Evolutionary conservation across 108 stramenopile genomes (phyloP), one percentile per base, ranked within the genome.

Genomic region (Cafeteria roenbergensis): DNA sequence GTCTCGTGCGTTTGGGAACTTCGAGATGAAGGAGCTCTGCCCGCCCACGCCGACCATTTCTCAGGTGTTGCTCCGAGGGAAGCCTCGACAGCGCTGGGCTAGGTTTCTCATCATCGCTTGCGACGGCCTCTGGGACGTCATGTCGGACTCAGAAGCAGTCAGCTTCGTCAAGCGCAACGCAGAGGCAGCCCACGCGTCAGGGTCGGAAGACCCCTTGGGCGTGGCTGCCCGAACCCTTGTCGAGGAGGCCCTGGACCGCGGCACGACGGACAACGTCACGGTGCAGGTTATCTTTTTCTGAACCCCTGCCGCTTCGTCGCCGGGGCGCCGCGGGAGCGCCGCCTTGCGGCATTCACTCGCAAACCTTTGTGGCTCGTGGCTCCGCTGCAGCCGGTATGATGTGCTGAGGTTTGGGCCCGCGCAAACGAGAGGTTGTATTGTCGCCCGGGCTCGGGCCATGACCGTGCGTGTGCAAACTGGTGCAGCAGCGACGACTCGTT

Each of bases 61-160:
- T 24, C 30, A 20, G n/a, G 27, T 55, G n/a, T 27, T 30, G 28
- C 53, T 65, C 52, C 12, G 42, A 6, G 12, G 6, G 42, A 6
- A 6, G 42, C 42, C 34, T 21, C 53, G 34, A 6, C 24, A 68
- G 30, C 37, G 64, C 22, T 64, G 67, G 54, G 73, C 75, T 28
- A 70, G 86, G 52, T 87, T 88, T 75, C 33, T 88, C 24, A 82
- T 91, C 31, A 76, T 87, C 20, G 90, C 87, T 22, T 88, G 88
- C 66, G 89, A 93, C 78, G 91, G 91, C 4, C 69, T 93, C 62
- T 90, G 86, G 83, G 91, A 93, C 76, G 89, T 90, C 17, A 75
- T 89, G 66, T 64, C 82, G 57, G 88, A 88, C 76, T 80, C 89
- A 62, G 85, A 89, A 56, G 87, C 83, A 9, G 85, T 85, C 0